Conservation (phyloP, 106 monocot species). For the Chionographis japonica region DNA sequence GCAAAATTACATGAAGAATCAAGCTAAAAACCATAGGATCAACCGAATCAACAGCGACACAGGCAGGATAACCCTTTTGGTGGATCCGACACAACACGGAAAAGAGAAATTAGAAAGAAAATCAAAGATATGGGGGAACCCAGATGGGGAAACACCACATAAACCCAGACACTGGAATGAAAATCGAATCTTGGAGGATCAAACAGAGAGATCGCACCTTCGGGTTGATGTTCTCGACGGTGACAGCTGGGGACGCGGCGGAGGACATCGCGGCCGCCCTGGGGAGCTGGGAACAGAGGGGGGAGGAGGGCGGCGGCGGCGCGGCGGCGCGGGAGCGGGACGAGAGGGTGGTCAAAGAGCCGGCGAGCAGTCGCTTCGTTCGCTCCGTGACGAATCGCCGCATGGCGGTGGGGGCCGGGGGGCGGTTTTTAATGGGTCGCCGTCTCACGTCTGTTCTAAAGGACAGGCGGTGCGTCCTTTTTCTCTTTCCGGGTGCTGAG, state of each 20-base stretch:
- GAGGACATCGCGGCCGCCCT: slow-evolving; percentile 19
- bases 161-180: background rate
- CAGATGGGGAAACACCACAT: background rate
- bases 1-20: too few relatives aligned
- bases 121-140: background rate
- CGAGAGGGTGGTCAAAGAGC: background rate
- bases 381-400: slow-evolving; percentile 51
- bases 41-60: too few relatives aligned
- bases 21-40: too few relatives aligned
- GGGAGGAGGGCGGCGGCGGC: background rate
- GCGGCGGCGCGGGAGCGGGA: background rate
- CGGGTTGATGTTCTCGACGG: slow-evolving; percentile 64
- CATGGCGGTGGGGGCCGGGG: slow-evolving; percentile 3
- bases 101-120: too few relatives aligned
- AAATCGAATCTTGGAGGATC: background rate
- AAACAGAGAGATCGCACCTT: slow-evolving; percentile 36
- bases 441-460: too few relatives aligned
- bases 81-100: too few relatives aligned
- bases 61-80: too few relatives aligned
- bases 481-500: too few relatives aligned
- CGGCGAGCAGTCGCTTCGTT: slow-evolving; percentile 23
- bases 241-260: slow-evolving; percentile 22
- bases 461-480: too few relatives aligned
- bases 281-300: slow-evolving; percentile 3
- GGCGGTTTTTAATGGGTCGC: too few relatives aligned